Percentiles rank a stretch among this genome's conserved stretches.
These are phyloP conservation scores for Pelargonium fulgidum DNA, from an alignment of 441 rosid genomes.

Conservation along the genomic window DNA sequence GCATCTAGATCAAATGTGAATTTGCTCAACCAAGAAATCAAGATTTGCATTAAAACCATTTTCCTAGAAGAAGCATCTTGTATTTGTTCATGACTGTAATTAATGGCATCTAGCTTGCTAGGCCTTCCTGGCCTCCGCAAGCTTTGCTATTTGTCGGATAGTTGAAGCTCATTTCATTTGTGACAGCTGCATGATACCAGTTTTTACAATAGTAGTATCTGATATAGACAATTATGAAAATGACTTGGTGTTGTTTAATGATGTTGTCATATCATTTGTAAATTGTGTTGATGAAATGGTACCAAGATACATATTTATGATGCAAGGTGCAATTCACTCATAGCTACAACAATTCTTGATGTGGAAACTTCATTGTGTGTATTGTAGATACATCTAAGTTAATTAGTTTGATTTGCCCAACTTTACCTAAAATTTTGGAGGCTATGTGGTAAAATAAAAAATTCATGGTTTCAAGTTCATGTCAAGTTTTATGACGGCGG, in stretches of 20 bases:
- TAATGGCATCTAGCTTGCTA: neutral
- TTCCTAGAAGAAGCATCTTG: neutral
- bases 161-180: neutral
- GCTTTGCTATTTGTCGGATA: slow-evolving; percentile 1
- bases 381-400: too few species aligned
- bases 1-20: neutral
- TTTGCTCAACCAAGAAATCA: neutral
- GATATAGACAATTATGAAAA: neutral
- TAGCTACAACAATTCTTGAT: too few species aligned
- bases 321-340: too few species aligned
- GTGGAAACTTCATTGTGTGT: too few species aligned
- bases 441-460: too few species aligned
- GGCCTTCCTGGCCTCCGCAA: neutral
- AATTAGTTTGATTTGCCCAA: too few species aligned
- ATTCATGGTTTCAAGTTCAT: too few species aligned
- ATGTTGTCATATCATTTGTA: neutral
- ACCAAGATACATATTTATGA: neutral
- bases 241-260: neutral
- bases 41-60: neutral
- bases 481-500: too few species aligned
- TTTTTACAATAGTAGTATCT: neutral
- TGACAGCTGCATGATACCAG: neutral
- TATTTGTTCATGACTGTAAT: too few species aligned
- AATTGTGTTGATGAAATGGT: neutral
- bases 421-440: too few species aligned